Percentiles rank a stretch among this genome's conserved stretches.
These are phyloP conservation scores for Papilionanthe hybrid DNA, from an alignment of 116 monocot genomes.

Conservation along the genomic window DNA sequence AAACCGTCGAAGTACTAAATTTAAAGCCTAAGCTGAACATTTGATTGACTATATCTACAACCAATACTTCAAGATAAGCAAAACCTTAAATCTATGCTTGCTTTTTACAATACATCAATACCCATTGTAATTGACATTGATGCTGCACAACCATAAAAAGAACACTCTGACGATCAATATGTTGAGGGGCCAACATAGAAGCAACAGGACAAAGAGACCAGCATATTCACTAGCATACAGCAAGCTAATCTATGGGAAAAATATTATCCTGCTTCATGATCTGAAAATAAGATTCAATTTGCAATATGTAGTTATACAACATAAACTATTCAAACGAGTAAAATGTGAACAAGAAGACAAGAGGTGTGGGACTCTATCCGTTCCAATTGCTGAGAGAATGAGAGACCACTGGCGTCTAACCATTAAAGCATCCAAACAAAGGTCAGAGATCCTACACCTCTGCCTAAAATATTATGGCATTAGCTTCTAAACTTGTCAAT, in stretches of 20 bases:
- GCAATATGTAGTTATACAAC: not conserved
- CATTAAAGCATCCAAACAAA: constrained; percentile 3
- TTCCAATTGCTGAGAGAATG: not conserved
- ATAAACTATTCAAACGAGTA: not conserved
- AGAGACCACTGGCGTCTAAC: not conserved
- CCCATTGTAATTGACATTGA: not conserved
- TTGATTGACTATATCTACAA: not conserved
- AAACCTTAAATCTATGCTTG: not conserved
- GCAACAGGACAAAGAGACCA: not conserved
- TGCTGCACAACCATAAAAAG: not conserved
- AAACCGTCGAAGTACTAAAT: not conserved
- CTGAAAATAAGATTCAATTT: not conserved
- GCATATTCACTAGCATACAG: not conserved
- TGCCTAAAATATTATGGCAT: not conserved
- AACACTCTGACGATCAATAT: not conserved
- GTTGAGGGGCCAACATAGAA: not conserved
- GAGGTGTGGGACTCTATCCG: not conserved
- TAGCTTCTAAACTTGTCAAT: not conserved
- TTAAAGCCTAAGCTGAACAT: not conserved
- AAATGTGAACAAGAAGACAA: not conserved
- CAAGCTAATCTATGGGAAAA: not conserved
- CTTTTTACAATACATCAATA: not conserved
- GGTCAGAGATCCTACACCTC: not conserved
- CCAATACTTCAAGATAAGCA: not conserved
- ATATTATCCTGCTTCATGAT: not conserved